Conservation (phyloP, 1,284 basidiomycete species). For the Coniferiporia weirii region DNA sequence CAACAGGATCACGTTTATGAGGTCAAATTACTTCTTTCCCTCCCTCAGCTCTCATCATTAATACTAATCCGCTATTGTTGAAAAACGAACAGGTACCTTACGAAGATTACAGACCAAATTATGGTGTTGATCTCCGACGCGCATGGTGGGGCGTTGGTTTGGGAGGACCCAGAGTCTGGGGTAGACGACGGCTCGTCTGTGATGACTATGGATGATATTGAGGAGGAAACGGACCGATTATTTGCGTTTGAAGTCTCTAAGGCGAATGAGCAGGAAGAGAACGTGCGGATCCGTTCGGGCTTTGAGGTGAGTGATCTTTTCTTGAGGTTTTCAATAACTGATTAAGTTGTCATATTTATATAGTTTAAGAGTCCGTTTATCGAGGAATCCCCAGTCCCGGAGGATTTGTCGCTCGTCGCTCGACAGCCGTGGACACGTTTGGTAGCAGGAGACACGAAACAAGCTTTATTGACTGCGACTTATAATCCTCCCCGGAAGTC, state of each 20-base stretch:
- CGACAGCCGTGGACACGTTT: slow-evolving; percentile 20
- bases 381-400: not conserved
- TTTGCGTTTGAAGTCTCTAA: slow-evolving; percentile 53
- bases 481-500: slow-evolving; percentile 12
- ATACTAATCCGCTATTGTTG: slow-evolving; percentile 12
- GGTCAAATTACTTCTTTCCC: slow-evolving; percentile 29
- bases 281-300: slow-evolving; percentile 35
- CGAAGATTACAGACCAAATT: slow-evolving; percentile 50
- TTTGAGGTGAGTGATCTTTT: slow-evolving; percentile 34
- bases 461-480: slow-evolving; percentile 20
- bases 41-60: not conserved
- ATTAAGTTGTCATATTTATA: not conserved
- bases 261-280: slow-evolving; percentile 55
- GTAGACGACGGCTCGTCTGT: not conserved
- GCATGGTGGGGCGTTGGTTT: slow-evolving; percentile 39
- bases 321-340: not conserved
- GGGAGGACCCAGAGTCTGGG: slow-evolving; percentile 30
- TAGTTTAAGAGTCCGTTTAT: not conserved
- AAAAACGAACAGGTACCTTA: slow-evolving; percentile 43
- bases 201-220: slow-evolving; percentile 7
- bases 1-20: slow-evolving; percentile 57
- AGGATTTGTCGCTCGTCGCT: not conserved
- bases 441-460: slow-evolving; percentile 23
- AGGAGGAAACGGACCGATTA: slow-evolving; percentile 40
- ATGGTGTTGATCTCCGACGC: slow-evolving; percentile 42